These are phyloP conservation scores for Mycocentrospora acerina DNA, from an alignment of 2,329 filamentous ascomycete species.

Conservation along the genomic window DNA sequence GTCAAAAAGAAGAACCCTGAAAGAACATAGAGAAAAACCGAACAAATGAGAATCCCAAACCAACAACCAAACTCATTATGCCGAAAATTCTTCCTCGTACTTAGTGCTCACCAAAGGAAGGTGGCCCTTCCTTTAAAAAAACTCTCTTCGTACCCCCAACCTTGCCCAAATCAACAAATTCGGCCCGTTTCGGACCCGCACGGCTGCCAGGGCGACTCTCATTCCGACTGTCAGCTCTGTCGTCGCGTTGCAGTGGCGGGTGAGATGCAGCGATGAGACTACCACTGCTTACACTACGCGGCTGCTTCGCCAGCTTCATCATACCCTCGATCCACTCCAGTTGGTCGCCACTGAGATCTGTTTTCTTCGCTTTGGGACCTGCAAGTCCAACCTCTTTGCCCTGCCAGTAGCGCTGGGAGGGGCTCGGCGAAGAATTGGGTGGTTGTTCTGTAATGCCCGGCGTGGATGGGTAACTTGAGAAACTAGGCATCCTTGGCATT, in stretches of 20 bases:
- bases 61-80: too few species aligned
- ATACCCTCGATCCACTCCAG: slow-evolving; percentile 80
- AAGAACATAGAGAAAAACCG: not conserved
- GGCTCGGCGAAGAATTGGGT: slow-evolving; percentile 27
- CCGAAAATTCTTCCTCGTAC: too few species aligned
- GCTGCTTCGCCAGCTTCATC: slow-evolving; percentile 79
- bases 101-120: not conserved
- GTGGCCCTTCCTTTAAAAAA: slow-evolving; percentile 53
- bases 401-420: slow-evolving; percentile 37
- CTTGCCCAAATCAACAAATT: slow-evolving; percentile 71
- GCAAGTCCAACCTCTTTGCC: slow-evolving; percentile 63
- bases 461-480: slow-evolving; percentile 9
- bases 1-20: not conserved
- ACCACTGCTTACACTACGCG: slow-evolving; percentile 69
- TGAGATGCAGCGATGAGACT: slow-evolving; percentile 42
- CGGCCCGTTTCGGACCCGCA: slow-evolving; percentile 16
- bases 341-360: slow-evolving; percentile 69
- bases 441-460: slow-evolving; percentile 29
- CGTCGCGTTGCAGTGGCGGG: slow-evolving; percentile 16
- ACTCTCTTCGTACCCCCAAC: slow-evolving; percentile 72
- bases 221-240: slow-evolving; percentile 28
- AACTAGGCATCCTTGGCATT: slow-evolving; percentile 22
- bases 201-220: slow-evolving; percentile 33
- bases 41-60: too few species aligned
- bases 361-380: slow-evolving; percentile 64